These are phyloP conservation scores for Sarocladium brachiariae DNA, from an alignment of 2,329 filamentous ascomycete genomes.

Conservation along the genomic window DNA sequence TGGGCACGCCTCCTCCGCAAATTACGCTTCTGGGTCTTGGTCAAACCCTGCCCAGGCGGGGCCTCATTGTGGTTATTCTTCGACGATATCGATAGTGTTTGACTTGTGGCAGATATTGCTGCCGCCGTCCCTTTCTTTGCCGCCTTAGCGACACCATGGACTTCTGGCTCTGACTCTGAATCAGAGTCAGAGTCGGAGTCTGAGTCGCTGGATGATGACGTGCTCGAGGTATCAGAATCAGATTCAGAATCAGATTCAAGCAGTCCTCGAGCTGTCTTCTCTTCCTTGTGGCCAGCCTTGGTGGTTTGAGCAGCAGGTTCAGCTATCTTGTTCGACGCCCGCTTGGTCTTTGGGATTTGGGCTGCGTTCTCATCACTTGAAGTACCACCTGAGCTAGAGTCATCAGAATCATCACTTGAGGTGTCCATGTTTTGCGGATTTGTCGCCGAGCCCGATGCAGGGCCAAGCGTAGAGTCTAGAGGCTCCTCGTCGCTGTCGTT, in stretches of 20 bases:
- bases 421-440: constrained; percentile 1
- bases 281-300: neutral
- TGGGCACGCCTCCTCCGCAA: constrained; percentile 32
- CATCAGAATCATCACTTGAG: constrained; percentile 7
- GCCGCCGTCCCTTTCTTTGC: too few species aligned
- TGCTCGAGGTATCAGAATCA: too few species aligned
- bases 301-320: neutral
- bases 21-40: constrained; percentile 45
- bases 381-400: constrained; percentile 8
- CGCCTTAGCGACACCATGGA: too few species aligned
- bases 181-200: constrained; percentile 25
- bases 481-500: neutral
- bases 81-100: too few species aligned
- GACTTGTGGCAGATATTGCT: too few species aligned
- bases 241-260: constrained; percentile 28
- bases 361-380: neutral
- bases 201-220: too few species aligned
- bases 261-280: constrained; percentile 3
- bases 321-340: neutral
- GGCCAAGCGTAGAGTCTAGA: neutral
- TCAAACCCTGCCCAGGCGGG: constrained; percentile 29
- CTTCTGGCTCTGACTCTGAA: constrained; percentile 8
- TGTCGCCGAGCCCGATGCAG: neutral
- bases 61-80: neutral
- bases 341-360: neutral